Base-by-base conservation (phyloP, 2,329 filamentous ascomycete genomes). In the Epichloe glyceriae region DNA sequence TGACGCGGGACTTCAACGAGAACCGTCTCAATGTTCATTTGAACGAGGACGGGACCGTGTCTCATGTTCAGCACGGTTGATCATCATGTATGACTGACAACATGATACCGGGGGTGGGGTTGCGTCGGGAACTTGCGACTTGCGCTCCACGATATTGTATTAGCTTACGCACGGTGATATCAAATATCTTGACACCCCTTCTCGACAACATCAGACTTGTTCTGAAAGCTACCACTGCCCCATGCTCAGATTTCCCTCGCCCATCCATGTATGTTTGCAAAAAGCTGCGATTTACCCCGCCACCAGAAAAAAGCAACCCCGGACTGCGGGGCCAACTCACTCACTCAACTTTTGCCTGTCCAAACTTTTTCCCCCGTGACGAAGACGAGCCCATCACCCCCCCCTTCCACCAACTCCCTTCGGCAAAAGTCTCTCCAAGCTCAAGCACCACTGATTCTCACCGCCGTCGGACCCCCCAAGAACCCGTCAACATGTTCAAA, bases 401-500 rank as follows among this genome's bases (percentile, higher is more conserved):
- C 26, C 51, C n/a, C n/a, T n/a, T n/a, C n/a, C 50, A 41, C 51
- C 51, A 45, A 33, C 26, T 43, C 15, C 34, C 50, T 17, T 15
- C 26, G 22, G 4, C 11, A 47, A 41, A 47, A 22, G n/a, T 50
- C 52, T 52, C 50, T 7, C 10, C 34, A 47, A 47, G 6, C 14
- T 38, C 12, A 20, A 22, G 30, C 17, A 17, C 15, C 46, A 38
- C 26, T 34, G 14, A 20, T 30, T 26, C n/a, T 26, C n/a, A 10
- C 15, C 7, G 42, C 17, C 8, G 22, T 44, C 20, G 42, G 43
- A 3, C 10, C 3, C 8, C 50, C 52, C 53, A 46, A n/a, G n/a
- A 41, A 50, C 34, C 56, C 57, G 57, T 50, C 69, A 80, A 63
- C 55, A 95, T 95, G 88, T 95, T 95, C 67, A 95, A 95, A 67